These are phyloP conservation scores for Hura crepitans DNA, from an alignment of 441 rosid genomes.

Conservation along the genomic window DNA sequence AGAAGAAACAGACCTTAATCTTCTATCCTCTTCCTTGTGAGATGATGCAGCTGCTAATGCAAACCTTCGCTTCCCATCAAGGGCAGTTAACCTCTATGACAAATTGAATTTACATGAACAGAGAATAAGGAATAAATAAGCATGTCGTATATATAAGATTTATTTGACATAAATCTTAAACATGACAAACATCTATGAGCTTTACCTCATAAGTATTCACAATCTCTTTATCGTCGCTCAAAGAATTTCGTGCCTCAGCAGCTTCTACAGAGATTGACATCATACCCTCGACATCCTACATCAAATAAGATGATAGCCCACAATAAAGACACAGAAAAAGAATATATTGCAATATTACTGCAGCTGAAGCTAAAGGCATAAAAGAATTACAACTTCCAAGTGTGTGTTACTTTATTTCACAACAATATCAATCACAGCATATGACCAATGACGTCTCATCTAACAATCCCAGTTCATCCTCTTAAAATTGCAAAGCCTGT, in stretches of 20 bases:
- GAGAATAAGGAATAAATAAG: slow-evolving; percentile 11
- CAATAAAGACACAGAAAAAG: not conserved
- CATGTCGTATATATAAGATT: not conserved
- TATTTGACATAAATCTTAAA: slow-evolving; percentile 14
- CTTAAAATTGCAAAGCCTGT: not conserved
- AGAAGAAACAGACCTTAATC: slow-evolving; percentile 65
- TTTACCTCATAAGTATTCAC: slow-evolving; percentile 91
- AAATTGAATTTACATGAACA: slow-evolving; percentile 20
- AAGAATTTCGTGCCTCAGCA: slow-evolving; percentile 82
- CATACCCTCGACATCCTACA: slow-evolving; percentile 98
- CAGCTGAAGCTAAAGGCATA: slow-evolving; percentile 5
- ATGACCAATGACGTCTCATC: not conserved
- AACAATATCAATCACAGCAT: not conserved
- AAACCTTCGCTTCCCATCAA: slow-evolving; percentile 97
- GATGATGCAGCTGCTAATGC: slow-evolving; percentile 97
- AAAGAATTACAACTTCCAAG: not conserved
- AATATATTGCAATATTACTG: slow-evolving; percentile 4
- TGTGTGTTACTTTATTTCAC: not conserved
- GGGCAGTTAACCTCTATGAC: slow-evolving; percentile 85
- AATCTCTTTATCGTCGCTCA: slow-evolving; percentile 92
- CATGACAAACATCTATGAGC: slow-evolving; percentile 16
- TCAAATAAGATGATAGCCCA: slow-evolving; percentile 19
- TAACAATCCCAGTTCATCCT: not conserved
- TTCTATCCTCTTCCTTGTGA: slow-evolving; percentile 88
- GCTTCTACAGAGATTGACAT: slow-evolving; percentile 99